phyloP scores from a whole-genome alignment of 2,329 filamentous ascomycete species.

The Fusarium transvaalense region DNA sequence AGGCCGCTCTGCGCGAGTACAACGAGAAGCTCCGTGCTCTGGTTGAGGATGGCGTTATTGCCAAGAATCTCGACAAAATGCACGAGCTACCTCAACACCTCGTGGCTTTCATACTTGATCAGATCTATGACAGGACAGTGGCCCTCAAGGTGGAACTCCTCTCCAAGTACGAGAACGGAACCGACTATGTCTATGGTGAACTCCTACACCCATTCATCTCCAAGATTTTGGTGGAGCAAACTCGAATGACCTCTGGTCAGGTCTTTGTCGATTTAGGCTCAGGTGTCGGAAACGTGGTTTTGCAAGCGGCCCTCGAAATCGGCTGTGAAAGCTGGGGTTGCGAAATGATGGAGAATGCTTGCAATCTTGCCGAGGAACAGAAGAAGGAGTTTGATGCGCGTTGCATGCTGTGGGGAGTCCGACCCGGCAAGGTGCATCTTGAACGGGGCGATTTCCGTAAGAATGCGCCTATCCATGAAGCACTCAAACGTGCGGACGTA shows the following conservation, averaged over 20 bases:
- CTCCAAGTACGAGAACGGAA: constrained; percentile 87
- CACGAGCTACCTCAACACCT: constrained; percentile 78
- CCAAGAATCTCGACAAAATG: constrained; percentile 76
- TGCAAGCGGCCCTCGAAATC: constrained; percentile 92
- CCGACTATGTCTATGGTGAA: constrained; percentile 95
- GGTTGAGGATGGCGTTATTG: constrained; percentile 77
- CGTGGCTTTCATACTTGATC: constrained; percentile 83
- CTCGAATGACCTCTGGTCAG: constrained; percentile 82
- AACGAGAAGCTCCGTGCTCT: constrained; percentile 77
- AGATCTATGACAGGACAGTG: constrained; percentile 93
- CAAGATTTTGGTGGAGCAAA: constrained; percentile 81
- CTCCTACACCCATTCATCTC: constrained; percentile 87
- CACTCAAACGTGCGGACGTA: constrained; percentile 89
- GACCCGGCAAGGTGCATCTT: constrained; percentile 82
- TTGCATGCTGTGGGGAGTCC: constrained; percentile 89
- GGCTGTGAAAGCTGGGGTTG: constrained; percentile 97
- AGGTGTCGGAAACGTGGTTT: constrained; percentile 93
- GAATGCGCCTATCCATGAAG: constrained; percentile 75
- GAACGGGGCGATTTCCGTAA: constrained; percentile 87
- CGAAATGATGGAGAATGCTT: constrained; percentile 94
- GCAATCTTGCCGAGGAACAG: constrained; percentile 83
- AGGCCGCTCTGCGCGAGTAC: constrained; percentile 78
- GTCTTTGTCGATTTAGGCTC: constrained; percentile 96
- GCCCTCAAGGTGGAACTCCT: constrained; percentile 88
- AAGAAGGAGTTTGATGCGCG: constrained; percentile 85